Percentiles rank a stretch among this genome's conserved stretches.
phyloP scores from a whole-genome alignment of 2,329 filamentous ascomycete genomes.

The Uncinocarpus reesii region DNA sequence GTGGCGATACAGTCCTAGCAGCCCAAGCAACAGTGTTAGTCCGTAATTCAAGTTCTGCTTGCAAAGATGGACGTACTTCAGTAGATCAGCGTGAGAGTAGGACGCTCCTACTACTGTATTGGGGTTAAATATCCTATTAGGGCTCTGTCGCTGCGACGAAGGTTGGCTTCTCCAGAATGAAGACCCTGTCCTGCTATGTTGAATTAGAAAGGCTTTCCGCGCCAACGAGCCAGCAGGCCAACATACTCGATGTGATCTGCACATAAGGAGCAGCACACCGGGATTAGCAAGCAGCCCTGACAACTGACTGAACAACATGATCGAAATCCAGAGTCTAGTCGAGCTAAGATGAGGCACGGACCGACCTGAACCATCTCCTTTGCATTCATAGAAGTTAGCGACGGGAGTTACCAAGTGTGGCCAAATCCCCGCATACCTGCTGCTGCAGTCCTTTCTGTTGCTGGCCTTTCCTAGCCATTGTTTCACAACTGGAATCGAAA shows the following conservation, averaged over 20 bases:
- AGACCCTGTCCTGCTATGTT: conserved; percentile 58
- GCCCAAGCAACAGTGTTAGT: conserved; percentile 9
- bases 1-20: conserved; percentile 27
- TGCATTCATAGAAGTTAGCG: conserved; percentile 8
- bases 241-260: conserved; percentile 33
- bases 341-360: conserved; percentile 46
- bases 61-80: conserved; percentile 57
- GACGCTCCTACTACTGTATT: conserved; percentile 80
- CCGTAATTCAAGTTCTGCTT: neutral
- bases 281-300: conserved; percentile 1
- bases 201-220: neutral
- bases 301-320: neutral
- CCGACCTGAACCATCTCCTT: conserved; percentile 99
- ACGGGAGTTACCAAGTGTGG: neutral
- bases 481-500: neutral
- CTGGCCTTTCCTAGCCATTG: conserved; percentile 36
- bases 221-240: neutral
- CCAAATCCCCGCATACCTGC: conserved; percentile 11
- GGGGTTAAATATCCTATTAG: conserved; percentile 50
- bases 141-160: conserved; percentile 41
- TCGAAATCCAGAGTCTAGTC: neutral
- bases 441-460: conserved; percentile 10
- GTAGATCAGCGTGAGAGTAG: conserved; percentile 91
- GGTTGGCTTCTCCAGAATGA: conserved; percentile 71
- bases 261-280: neutral